These are phyloP conservation scores for Didymella arachidicola DNA, from an alignment of 2,329 filamentous ascomycete genomes.

Conservation along the genomic window DNA sequence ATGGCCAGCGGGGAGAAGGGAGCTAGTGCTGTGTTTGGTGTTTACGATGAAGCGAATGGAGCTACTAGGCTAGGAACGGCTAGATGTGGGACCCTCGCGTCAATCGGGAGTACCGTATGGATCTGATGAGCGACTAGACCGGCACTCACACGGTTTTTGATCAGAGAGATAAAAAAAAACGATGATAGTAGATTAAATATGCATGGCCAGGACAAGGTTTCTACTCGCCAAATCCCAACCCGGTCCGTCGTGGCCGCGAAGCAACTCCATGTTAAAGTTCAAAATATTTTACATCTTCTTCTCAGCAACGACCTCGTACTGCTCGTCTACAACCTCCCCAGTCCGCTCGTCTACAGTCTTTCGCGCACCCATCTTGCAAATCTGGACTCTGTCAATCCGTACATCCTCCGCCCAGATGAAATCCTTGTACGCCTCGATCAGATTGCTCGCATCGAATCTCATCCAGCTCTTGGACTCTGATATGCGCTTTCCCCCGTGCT, in stretches of 20 bases:
- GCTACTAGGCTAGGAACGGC: slow-evolving; percentile 2
- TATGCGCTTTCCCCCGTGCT: slow-evolving; percentile 11
- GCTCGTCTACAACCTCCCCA: slow-evolving; percentile 60
- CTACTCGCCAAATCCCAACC: too few relatives aligned
- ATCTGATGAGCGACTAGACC: too few relatives aligned
- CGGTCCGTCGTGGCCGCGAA: too few relatives aligned
- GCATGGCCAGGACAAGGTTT: too few relatives aligned
- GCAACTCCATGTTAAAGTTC: too few relatives aligned
- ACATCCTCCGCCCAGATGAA: slow-evolving; percentile 76
- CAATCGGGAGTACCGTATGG: too few relatives aligned
- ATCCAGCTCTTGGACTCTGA: slow-evolving; percentile 41
- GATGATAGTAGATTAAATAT: too few relatives aligned
- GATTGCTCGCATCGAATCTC: slow-evolving; percentile 52
- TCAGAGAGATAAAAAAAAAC: background rate
- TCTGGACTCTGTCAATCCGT: slow-evolving; percentile 72
- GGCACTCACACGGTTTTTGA: background rate
- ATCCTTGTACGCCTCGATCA: slow-evolving; percentile 65
- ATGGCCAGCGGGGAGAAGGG: background rate
- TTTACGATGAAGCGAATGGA: slow-evolving; percentile 12
- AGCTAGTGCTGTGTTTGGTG: slow-evolving; percentile 17
- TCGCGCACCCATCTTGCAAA: slow-evolving; percentile 90
- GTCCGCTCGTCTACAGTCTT: slow-evolving; percentile 57
- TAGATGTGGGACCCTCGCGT: background rate
- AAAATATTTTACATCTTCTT: slow-evolving; percentile 16
- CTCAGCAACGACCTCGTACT: slow-evolving; percentile 60